phyloP scores from a whole-genome alignment of 371 early-diverging fungal genomes.

The Saksenaea oblongispora region DNA sequence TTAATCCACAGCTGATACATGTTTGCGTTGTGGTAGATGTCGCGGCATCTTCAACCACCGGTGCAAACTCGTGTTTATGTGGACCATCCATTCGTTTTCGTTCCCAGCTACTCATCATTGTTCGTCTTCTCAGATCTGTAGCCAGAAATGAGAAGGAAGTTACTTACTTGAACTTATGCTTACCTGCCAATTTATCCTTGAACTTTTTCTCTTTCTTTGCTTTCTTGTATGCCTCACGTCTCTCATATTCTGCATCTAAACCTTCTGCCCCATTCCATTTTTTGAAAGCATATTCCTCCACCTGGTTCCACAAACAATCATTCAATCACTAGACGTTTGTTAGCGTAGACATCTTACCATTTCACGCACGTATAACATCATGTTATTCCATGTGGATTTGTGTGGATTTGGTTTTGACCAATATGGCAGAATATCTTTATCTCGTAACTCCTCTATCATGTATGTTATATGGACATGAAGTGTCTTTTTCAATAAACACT shows the following conservation, averaged over 20 bases:
- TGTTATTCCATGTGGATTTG: conserved; percentile 93
- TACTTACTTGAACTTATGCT: not conserved
- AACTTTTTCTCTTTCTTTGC: conserved; percentile 83
- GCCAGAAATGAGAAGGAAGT: not conserved
- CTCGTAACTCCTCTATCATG: conserved; percentile 75
- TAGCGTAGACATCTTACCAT: conserved; percentile 57
- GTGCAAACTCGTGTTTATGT: conserved; percentile 77
- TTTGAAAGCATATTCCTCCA: conserved; percentile 89
- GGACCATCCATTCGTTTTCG: conserved; percentile 60
- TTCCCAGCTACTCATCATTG: conserved; percentile 80
- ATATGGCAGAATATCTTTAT: conserved; percentile 72
- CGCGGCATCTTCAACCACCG: conserved; percentile 45
- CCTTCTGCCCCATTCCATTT: conserved; percentile 91
- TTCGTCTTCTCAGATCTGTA: conserved; percentile 78
- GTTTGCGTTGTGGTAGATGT: conserved; percentile 55
- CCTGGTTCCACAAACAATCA: conserved; percentile 32
- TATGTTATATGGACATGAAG: conserved; percentile 3
- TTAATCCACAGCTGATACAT: conserved; percentile 73
- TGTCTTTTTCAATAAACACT: not conserved
- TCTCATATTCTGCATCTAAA: conserved; percentile 88
- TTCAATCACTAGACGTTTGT: not conserved
- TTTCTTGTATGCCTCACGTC: conserved; percentile 80
- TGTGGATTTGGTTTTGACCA: conserved; percentile 95
- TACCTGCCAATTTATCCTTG: conserved; percentile 71
- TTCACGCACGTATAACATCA: conserved; percentile 89